phyloP scores from a whole-genome alignment of 169 alveolate genomes.

The Eimeria necatrix region DNA sequence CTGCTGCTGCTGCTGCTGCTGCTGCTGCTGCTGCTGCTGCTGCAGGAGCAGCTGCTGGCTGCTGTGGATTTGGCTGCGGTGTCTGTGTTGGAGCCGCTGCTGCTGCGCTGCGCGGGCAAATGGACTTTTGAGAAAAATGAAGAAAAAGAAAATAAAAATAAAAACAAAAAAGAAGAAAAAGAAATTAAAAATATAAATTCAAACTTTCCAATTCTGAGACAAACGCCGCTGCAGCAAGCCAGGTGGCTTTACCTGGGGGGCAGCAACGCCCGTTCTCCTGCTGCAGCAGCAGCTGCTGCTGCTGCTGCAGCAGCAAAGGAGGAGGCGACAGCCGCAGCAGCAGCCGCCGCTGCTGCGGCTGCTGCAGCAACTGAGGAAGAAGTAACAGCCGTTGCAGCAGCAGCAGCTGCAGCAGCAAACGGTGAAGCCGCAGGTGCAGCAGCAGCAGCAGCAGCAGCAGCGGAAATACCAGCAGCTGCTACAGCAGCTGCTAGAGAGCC shows the following conservation, averaged over 20 bases:
- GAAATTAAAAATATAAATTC: too few relatives aligned
- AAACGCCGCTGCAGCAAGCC: constrained; percentile 23
- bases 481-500: neutral
- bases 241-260: constrained; percentile 15
- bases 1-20: neutral
- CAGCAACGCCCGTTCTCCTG: constrained; percentile 24
- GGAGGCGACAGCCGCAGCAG: neutral
- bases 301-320: neutral
- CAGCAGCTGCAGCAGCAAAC: neutral
- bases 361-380: neutral
- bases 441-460: neutral
- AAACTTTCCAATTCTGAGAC: neutral
- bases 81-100: too few relatives aligned
- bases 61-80: too few relatives aligned
- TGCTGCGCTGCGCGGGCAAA: too few relatives aligned
- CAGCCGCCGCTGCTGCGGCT: neutral
- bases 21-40: too few relatives aligned
- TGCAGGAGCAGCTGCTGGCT: too few relatives aligned
- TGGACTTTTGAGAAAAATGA: too few relatives aligned
- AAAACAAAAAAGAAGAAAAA: too few relatives aligned
- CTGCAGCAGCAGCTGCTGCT: constrained; percentile 15
- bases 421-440: neutral
- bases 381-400: neutral
- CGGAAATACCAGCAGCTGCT: neutral
- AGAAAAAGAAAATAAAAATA: too few relatives aligned